Percentiles rank a stretch among this genome's conserved stretches.
phyloP scores from a whole-genome alignment of 108 stramenopile species.

The Nitzschia sp. region DNA sequence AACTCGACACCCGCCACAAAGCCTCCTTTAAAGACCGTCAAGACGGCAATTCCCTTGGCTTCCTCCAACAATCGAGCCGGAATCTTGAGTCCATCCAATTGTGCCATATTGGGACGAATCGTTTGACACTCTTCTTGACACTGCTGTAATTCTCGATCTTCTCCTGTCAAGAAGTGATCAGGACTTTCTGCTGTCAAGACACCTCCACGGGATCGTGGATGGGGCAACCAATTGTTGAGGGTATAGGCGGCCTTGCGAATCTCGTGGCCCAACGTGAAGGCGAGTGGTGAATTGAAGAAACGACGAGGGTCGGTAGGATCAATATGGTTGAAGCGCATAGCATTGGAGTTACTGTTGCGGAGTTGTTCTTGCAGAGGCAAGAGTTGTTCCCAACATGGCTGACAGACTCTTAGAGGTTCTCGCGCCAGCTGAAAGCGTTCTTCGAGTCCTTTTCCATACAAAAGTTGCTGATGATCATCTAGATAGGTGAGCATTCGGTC shows the following conservation, averaged over 20 bases:
- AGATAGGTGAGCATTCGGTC: conserved; percentile 65
- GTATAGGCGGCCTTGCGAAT: conserved; percentile 87
- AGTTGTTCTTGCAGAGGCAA: conserved; percentile 71
- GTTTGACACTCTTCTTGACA: conserved; percentile 52
- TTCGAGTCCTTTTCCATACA: conserved; percentile 76
- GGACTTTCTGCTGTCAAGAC: conserved; percentile 12
- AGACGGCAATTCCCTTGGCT: conserved; percentile 79
- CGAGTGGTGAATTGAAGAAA: conserved; percentile 76
- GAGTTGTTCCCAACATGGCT: conserved; percentile 51
- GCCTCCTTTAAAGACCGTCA: conserved; percentile 81
- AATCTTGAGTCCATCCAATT: conserved; percentile 79
- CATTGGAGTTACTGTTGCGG: conserved; percentile 64
- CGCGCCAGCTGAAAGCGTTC: conserved; percentile 30
- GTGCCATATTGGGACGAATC: conserved; percentile 61
- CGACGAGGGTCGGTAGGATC: conserved; percentile 67
- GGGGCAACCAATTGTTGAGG: conserved; percentile 77
- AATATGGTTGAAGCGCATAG: conserved; percentile 82
- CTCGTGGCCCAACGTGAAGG: conserved; percentile 89
- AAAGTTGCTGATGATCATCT: conserved; percentile 42
- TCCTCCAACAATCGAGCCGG: conserved; percentile 68
- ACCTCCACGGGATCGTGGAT: conserved; percentile 47
- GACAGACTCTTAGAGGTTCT: conserved; percentile 59
- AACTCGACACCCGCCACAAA: conserved; percentile 85
- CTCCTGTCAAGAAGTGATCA: conserved; percentile 28
- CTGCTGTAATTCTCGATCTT: conserved; percentile 29